A percentile compares a stretch with the other conserved stretches of the same genome.
phyloP scores from a whole-genome alignment of 1,139 yeast genomes.

The Saccharomyces pastorianus region DNA sequence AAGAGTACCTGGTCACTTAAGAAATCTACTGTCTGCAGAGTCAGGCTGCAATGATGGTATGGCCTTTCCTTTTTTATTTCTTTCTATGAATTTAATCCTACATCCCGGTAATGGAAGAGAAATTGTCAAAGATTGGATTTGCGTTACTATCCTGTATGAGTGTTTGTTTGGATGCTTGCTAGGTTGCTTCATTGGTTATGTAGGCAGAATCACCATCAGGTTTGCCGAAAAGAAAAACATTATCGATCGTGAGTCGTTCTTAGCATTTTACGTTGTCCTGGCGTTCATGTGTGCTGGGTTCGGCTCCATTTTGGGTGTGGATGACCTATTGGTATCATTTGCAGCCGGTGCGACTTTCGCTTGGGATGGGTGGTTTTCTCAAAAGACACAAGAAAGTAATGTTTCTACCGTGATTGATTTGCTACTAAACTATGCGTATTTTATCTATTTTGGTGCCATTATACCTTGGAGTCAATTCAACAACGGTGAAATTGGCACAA shows the following conservation, averaged over 20 bases:
- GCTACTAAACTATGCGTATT: slow-evolving; percentile 74
- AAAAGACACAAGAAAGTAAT: slow-evolving; percentile 81
- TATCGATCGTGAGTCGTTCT: slow-evolving; percentile 88
- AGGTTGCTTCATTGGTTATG: slow-evolving; percentile 71
- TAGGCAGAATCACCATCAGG: slow-evolving; percentile 53
- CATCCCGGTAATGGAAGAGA: slow-evolving; percentile 57
- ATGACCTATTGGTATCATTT: slow-evolving; percentile 85
- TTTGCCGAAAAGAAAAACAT: slow-evolving; percentile 68
- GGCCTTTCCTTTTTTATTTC: slow-evolving; percentile 90
- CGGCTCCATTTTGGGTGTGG: slow-evolving; percentile 87
- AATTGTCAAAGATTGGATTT: slow-evolving; percentile 79
- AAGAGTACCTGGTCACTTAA: slow-evolving; percentile 91
- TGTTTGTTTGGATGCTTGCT: slow-evolving; percentile 76
- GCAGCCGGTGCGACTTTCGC: slow-evolving; percentile 96
- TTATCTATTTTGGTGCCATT: slow-evolving; percentile 89
- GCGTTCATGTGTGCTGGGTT: slow-evolving; percentile 89
- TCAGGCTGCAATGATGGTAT: slow-evolving; percentile 97
- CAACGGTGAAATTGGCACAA: slow-evolving; percentile 52
- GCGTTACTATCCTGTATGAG: slow-evolving; percentile 75
- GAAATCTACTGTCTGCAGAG: slow-evolving; percentile 85
- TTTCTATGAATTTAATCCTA: slow-evolving; percentile 61
- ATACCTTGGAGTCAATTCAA: slow-evolving; percentile 89
- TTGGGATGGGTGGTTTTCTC: slow-evolving; percentile 93
- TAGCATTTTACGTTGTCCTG: slow-evolving; percentile 80
- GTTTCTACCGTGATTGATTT: slow-evolving; percentile 90